A percentile compares a stretch with the other conserved stretches of the same genome.
These are phyloP conservation scores for Plantago lanceolata DNA, from an alignment of 305 asterid genomes.

Conservation along the genomic window DNA sequence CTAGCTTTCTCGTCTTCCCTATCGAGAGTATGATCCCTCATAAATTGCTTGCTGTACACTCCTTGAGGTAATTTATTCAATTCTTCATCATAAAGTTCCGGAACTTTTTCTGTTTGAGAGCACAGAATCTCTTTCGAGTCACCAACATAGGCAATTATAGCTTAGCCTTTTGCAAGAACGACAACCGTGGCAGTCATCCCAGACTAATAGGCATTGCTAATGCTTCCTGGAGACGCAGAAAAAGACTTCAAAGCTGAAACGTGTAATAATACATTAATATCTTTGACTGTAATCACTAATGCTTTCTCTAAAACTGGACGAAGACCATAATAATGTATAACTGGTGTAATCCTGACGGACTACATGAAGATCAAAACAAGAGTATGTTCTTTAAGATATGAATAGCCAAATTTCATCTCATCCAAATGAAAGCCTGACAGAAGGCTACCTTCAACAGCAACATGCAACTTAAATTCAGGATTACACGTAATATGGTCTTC, in stretches of 20 bases:
- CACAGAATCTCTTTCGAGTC: slow-evolving; percentile 74
- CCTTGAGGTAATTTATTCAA: slow-evolving; percentile 1
- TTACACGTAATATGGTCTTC: no score
- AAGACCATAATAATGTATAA: no score
- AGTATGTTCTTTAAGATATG: no score
- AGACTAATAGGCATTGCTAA: slow-evolving; percentile 38
- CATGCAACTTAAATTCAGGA: no score
- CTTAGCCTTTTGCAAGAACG: slow-evolving; percentile 41
- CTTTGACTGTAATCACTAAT: no score
- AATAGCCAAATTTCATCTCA: no score
- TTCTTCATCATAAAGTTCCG: slow-evolving; percentile 28
- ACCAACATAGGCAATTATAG: slow-evolving; percentile 56
- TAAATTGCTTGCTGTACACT: slow-evolving; percentile 48
- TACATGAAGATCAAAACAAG: no score
- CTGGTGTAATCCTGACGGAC: no score
- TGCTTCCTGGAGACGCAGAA: slow-evolving; percentile 51
- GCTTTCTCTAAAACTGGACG: no score
- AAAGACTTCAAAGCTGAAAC: slow-evolving; percentile 23
- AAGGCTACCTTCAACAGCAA: no score
- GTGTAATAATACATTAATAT: slow-evolving; percentile 15
- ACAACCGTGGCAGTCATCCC: slow-evolving; percentile 57
- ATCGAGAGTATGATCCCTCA: slow-evolving; percentile 77
- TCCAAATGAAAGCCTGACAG: no score
- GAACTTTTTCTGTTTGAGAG: slow-evolving; percentile 28
- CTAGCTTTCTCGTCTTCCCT: slow-evolving; percentile 76